Percentiles rank a stretch among this genome's conserved stretches.
Conservation (phyloP, 2,329 filamentous ascomycete species). For the Blastomyces gilchristii region DNA sequence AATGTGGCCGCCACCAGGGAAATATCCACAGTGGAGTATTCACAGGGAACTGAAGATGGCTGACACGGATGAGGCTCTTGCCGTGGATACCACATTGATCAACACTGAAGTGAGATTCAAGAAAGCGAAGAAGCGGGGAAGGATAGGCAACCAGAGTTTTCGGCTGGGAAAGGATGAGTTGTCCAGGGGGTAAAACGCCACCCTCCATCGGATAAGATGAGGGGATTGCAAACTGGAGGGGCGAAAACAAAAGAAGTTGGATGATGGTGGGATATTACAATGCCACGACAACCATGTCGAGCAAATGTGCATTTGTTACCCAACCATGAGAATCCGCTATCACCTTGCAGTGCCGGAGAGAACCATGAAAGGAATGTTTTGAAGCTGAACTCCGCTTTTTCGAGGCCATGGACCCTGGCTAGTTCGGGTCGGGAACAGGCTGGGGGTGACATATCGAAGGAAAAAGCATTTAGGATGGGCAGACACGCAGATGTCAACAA, state of each 20-base stretch:
- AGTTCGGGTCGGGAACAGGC: constrained; percentile 17
- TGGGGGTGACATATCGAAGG: neutral
- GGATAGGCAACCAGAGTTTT: constrained; percentile 11
- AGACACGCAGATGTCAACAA: constrained; percentile 19
- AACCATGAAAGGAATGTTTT: constrained; percentile 1
- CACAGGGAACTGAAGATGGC: constrained; percentile 27
- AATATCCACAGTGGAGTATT: constrained; percentile 14
- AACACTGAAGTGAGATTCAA: constrained; percentile 8
- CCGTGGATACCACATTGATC: constrained; percentile 20
- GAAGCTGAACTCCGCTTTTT: constrained; percentile 26
- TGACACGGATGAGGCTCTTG: constrained; percentile 26
- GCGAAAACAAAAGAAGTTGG: constrained; percentile 20
- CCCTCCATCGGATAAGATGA: constrained; percentile 15
- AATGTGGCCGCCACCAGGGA: constrained; percentile 13
- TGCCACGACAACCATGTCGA: constrained; percentile 30
- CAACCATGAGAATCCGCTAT: constrained; percentile 22
- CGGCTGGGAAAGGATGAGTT: constrained; percentile 8
- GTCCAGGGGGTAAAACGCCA: constrained; percentile 7
- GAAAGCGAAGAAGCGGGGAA: constrained; percentile 8
- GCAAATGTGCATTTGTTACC: constrained; percentile 28
- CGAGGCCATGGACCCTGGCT: constrained; percentile 24
- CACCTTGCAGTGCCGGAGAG: constrained; percentile 3
- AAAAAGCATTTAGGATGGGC: constrained; percentile 16
- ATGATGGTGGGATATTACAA: constrained; percentile 18
- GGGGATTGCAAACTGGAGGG: neutral